Evolutionary conservation across 2,329 filamentous ascomycete genomes (phyloP), one percentile per base, ranked within the genome.

Genomic region (Zasmidium angulare): DNA sequence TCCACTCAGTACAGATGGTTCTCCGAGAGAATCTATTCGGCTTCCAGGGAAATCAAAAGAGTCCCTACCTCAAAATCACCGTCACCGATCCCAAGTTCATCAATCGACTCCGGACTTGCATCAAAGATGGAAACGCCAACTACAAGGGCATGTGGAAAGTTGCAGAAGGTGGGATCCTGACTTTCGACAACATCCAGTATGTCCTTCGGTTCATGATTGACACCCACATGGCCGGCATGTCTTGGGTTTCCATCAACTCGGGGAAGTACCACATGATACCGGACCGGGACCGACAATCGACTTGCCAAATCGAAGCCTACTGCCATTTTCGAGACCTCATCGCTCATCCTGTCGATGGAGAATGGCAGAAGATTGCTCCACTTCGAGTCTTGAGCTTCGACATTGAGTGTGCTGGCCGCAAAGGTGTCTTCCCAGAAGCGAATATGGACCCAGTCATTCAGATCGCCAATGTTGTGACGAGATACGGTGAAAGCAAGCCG

Each of bases 331-430:
- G 81, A 59, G 88, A 98, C 69, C 80, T 99, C 9, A 87, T 97
- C 63, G 87, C 95, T 10, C 93, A 98, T 75, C 86, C 90, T 51
- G 87, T 93, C 1, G 89, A 95, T 66, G 93, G 93, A 19, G 93
- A 98, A 72, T 99, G 93, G 92, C 91, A 91, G 24, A 99, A 97
- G 77, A 97, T 98, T 88, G 95, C 96, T 0, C 95, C 95, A 0
- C 81, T 99, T 2, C 87, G 95, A 62, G 89, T 96, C 50, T 78
- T 99, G 49, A 98, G 95, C 3, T 98, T 99, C 71, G 95, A 99
- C 84, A 99, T 99, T 68, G 95, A 99, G 76, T 99, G 95, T 75
- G 95, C 95, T 68, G 95, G 95, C 53, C 89, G 96, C 68, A 98
- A 99, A 77, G 95, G 95, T 65, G 89, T 99, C 71, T 99, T 99